Conservation (phyloP, 805 yeast species). For the Cyberlindnera japonica region DNA sequence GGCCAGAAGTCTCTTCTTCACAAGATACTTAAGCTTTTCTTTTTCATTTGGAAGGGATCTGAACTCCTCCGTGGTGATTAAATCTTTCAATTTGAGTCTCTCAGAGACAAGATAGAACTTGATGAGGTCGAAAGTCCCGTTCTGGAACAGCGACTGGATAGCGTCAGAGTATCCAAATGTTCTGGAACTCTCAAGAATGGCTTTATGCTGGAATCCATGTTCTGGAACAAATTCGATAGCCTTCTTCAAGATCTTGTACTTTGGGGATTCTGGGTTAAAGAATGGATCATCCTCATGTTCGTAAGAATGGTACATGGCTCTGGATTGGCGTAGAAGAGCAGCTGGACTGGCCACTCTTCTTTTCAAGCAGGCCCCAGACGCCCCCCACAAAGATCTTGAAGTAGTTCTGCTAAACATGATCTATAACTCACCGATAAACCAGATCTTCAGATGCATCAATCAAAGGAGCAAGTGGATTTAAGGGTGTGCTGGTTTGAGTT, state of each 20-base stretch:
- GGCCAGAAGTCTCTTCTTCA: slow-evolving; percentile 45
- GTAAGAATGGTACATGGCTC: slow-evolving; percentile 28
- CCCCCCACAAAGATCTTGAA: neutral
- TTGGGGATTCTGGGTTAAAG: slow-evolving; percentile 30
- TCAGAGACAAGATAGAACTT: slow-evolving; percentile 52
- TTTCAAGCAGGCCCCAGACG: neutral
- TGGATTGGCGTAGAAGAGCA: neutral
- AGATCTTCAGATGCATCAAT: too few relatives aligned
- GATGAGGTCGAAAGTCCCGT: slow-evolving; percentile 50
- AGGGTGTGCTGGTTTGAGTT: neutral
- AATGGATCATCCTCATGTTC: slow-evolving; percentile 26
- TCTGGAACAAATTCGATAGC: slow-evolving; percentile 11
- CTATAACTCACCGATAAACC: neutral
- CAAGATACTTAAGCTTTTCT: slow-evolving; percentile 41
- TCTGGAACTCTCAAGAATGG: slow-evolving; percentile 48
- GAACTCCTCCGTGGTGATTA: slow-evolving; percentile 30
- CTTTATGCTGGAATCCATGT: slow-evolving; percentile 21
- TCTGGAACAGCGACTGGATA: slow-evolving; percentile 39
- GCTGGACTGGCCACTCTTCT: neutral
- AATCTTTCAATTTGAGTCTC: slow-evolving; percentile 39
- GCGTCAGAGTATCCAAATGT: slow-evolving; percentile 48
- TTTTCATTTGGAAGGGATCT: slow-evolving; percentile 33
- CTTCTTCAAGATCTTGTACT: slow-evolving; percentile 33
- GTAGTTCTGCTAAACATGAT: slow-evolving; percentile 1
- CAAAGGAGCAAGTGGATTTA: neutral